Evolutionary conservation across 1,284 basidiomycete genomes (phyloP), one percentile per base, ranked within the genome.

Genomic region (Ceratorhiza oryzae-sativae): DNA sequence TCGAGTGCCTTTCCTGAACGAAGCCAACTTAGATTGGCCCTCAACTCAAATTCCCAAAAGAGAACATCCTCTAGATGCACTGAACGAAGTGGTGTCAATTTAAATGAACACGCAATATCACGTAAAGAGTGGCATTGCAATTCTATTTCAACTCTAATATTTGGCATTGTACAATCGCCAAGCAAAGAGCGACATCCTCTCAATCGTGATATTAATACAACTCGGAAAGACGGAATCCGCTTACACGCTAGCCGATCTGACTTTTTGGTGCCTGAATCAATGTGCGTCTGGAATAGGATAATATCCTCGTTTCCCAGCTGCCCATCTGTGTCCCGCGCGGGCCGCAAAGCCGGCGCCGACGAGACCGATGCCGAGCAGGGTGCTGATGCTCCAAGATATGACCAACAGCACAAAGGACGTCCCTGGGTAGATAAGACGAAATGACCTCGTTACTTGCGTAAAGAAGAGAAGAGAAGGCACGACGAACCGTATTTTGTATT

Each of bases 31-130:
- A 76, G 90, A 86, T 91, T 76, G 92, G 92, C 36, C 89, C 91
- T 1, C 88, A 90, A 77, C 91, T 86, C 84, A 84, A 87, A 80
- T 92, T 87, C 88, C 92, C 92, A 74, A 93, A 93, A 82, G 87
- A 89, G 71, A 76, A 86, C 71, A 79, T 93, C 75, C 81, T 93
- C 76, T 91, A 81, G 80, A 72, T 20, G 25, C 5, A 18, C 15
- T 30, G 25, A 53, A 53, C 27, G 27, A 30, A 27, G 5, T 39
- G 36, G 8, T 39, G n/a, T 15, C 15, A 9, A 13, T 25, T 18
- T 4, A 25, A 32, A 32, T 53, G 51, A 30, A 51, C 23, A 51
- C 8, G 27, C 18, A 6, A 51, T 23, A 9, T 6, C 23, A 25
- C n/a, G 27, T 12, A 18, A 13, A 30, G 51, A 32, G 51, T 53